Conservation (phyloP, 2,329 filamentous ascomycete genomes). For the Fusarium nematophilum region DNA sequence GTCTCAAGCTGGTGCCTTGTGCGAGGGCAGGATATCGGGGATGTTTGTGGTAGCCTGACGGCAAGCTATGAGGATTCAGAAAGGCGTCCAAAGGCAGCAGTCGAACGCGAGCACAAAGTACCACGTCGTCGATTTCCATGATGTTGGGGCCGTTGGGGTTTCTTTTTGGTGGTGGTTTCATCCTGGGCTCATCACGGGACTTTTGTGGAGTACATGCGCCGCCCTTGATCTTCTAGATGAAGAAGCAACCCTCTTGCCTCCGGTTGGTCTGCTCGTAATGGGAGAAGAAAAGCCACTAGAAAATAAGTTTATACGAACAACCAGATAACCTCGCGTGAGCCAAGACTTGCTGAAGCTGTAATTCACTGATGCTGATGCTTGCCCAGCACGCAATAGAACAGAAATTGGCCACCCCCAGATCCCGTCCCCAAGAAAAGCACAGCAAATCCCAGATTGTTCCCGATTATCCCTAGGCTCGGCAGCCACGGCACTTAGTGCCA, state of each 20-base stretch:
- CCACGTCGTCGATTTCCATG: not conserved
- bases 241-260: too few species aligned
- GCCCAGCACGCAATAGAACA: too few species aligned
- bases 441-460: conserved; percentile 30
- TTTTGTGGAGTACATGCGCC: conserved; percentile 1
- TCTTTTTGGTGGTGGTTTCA: not conserved
- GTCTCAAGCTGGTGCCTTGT: conserved; percentile 27
- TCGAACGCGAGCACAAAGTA: not conserved
- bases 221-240: too few species aligned
- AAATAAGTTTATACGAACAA: too few species aligned
- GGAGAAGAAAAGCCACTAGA: too few species aligned
- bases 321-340: conserved; percentile 18
- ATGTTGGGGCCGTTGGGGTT: not conserved
- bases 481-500: conserved; percentile 48
- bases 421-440: too few species aligned
- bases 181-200: not conserved
- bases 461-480: conserved; percentile 38
- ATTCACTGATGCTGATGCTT: not conserved
- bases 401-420: conserved; percentile 23
- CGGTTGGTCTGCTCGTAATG: not conserved
- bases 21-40: not conserved
- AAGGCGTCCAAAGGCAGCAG: not conserved
- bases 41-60: not conserved
- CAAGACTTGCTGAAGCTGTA: conserved; percentile 6
- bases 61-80: too few species aligned